Percentiles rank a stretch among this genome's conserved stretches.
Evolutionary conservation across 2,329 filamentous ascomycete genomes (phyloP).

Genomic region (Elsinoe perseae): DNA sequence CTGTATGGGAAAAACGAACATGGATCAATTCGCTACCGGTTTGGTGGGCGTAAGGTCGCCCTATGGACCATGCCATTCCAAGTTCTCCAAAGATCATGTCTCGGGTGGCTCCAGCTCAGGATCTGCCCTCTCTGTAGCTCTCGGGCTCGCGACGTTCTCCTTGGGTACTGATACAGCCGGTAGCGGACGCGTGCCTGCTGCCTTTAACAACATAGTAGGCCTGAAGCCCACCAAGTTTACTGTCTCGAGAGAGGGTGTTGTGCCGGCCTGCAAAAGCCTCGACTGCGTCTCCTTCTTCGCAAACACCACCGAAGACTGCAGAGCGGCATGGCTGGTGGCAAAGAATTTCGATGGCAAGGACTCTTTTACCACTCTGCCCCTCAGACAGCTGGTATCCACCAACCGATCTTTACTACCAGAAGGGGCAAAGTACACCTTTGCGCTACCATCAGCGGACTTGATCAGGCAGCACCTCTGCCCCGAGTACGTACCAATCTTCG

Average conservation of each 20-base stretch:
- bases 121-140: conserved; percentile 47
- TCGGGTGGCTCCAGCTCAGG: conserved; percentile 52
- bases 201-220: conserved; percentile 49
- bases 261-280: conserved; percentile 50
- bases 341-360: conserved; percentile 25
- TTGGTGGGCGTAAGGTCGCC: conserved; percentile 52
- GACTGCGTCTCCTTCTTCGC: conserved; percentile 52
- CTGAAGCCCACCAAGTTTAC: conserved; percentile 45
- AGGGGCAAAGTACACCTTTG: neutral
- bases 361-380: neutral
- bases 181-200: conserved; percentile 46
- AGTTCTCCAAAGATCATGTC: conserved; percentile 44
- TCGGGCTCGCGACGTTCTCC: conserved; percentile 47
- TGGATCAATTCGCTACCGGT: conserved; percentile 57
- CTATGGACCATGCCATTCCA: conserved; percentile 49
- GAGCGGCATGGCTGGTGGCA: conserved; percentile 42
- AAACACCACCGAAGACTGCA: conserved; percentile 42
- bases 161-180: conserved; percentile 52
- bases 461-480: neutral
- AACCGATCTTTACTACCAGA: neutral
- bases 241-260: conserved; percentile 42
- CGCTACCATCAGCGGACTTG: neutral
- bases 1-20: conserved; percentile 53
- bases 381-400: conserved; percentile 1
- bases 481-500: neutral